Base-by-base conservation (phyloP, 257 asterid species). In the Plantago major region DNA sequence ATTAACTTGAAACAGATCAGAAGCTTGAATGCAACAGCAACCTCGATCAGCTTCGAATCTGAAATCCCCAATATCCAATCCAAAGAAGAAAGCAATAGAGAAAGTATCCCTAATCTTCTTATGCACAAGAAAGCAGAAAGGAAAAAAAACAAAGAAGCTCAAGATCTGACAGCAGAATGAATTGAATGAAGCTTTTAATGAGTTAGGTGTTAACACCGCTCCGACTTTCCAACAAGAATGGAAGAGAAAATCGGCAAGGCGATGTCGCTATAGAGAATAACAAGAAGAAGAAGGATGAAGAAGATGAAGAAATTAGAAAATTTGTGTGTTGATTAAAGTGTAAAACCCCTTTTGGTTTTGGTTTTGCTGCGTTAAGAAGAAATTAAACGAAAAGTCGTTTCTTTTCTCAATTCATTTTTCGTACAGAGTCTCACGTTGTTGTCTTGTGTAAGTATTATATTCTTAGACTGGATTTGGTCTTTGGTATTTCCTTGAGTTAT, bases 1-100 rank as follows among this genome's bases (percentile, higher is more conserved):
- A 79, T 49, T 55, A 66, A 82, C 83, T 77, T 70, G 78, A 82
- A 77, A 64, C 87, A 82, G 95, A 86, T 84, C 88, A 82, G 77
- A 72, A 63, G 62, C 78, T 71, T 37, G 69, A 79, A 78, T 42
- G 42, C 73, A 67, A 2, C 4, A 33, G 40, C 73, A 67, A 61
- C 74, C 76, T 26, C 71, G 68, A 75, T 69, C 89, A 73, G 79
- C 73, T 63, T 33, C 16, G 38, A 73, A 46, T 45, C 5, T 66
- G 62, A 30, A 57, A 71, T 55, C 47, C 9, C 68, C 14, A 9
- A 65, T 49, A 18, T 54, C 66, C 55, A 66, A 69, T 69, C 64
- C 58, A 60, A 11, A 10, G 4, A 38, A 70, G 60, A 61, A 75
- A 67, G 75, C 54, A 64, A 5, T 5, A 30, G 37, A 30, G 56